These are phyloP conservation scores for Kalanchoe fedtschenkoi DNA, from an alignment of 164 flowering plant genomes.

Conservation along the genomic window DNA sequence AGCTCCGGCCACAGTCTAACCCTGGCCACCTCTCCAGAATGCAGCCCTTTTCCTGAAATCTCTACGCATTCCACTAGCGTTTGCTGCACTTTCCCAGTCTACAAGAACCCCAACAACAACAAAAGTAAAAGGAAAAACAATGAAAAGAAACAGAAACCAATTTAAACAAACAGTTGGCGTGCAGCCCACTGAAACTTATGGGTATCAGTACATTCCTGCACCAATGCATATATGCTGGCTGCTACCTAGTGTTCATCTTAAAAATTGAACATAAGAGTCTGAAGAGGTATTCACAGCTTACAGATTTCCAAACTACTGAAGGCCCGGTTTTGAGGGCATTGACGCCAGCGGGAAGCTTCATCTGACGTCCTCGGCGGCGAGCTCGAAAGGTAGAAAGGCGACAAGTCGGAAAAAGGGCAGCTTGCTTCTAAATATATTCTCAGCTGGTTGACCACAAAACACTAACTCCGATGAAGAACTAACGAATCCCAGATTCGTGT, in stretches of 20 bases:
- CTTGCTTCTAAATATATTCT: background rate
- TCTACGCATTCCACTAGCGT: slow-evolving; percentile 50
- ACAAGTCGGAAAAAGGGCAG: background rate
- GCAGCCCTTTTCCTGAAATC: slow-evolving; percentile 46
- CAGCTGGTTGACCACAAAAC: too few relatives aligned
- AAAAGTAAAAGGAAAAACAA: too few relatives aligned
- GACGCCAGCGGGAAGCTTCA: slow-evolving; percentile 19
- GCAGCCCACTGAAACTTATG: background rate
- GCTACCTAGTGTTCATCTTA: too few relatives aligned
- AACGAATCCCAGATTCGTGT: too few relatives aligned
- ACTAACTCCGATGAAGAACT: too few relatives aligned
- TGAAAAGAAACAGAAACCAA: background rate
- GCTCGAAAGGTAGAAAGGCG: background rate
- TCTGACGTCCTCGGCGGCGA: slow-evolving; percentile 1
- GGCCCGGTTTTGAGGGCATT: slow-evolving; percentile 30
- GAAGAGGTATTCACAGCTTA: slow-evolving; percentile 7
- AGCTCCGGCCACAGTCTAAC: slow-evolving; percentile 54
- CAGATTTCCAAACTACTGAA: slow-evolving; percentile 49
- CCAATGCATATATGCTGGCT: too few relatives aligned
- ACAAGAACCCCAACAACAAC: too few relatives aligned
- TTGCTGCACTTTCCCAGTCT: slow-evolving; percentile 73
- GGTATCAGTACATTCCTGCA: too few relatives aligned
- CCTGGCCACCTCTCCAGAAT: slow-evolving; percentile 48
- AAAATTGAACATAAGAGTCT: background rate
- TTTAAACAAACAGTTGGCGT: background rate